Evolutionary conservation across 2,329 filamentous ascomycete species (phyloP), one percentile per base, ranked within the genome.

Genomic region (Apiospora pterosperma): DNA sequence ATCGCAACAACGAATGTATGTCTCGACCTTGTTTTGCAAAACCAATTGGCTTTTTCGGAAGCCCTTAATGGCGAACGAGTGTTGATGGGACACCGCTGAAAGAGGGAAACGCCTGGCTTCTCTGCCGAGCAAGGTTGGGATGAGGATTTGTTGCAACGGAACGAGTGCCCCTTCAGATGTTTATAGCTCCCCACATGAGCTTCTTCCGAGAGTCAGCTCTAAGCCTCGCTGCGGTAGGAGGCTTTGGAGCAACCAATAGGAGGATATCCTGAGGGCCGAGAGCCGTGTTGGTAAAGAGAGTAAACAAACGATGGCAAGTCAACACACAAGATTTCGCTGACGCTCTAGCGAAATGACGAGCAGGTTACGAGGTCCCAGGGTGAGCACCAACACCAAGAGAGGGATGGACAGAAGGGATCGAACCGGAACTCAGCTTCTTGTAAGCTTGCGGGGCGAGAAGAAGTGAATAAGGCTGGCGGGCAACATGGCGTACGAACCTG

Each of bases 331-430:
- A 11, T 55, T 28, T 34, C 28, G 48, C 48, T 55, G 48, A 55
- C 48, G 48, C 48, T 55, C 28, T 41, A 61, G 14, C 23, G 39
- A 48, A 16, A 62, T 44, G 25, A 38, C 5, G 23, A 25, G 38
- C 60, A 44, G 41, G 60, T 61, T 41, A 12, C 34, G 23, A 60
- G 31, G 58, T 60, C 58, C 61, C 59, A 25, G 36, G 25, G 28
- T 23, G 34, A 36, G 61, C 66, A 63, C 66, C 66, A 65, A 59
- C 61, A 63, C 52, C 62, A 59, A 61, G 41, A 55, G 64, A 63
- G 60, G 64, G 62, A 63, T 63, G 63, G 62, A 64, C 65, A 65
- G 69, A 63, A 67, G 58, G 65, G 64, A 52, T 63, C 66, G 64
- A 41, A 62, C 25, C 62, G 63, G 62, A 67, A 66, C 63, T 68